These are phyloP conservation scores for Malus hybrid DNA, from an alignment of 331 rosid species.

Conservation along the genomic window DNA sequence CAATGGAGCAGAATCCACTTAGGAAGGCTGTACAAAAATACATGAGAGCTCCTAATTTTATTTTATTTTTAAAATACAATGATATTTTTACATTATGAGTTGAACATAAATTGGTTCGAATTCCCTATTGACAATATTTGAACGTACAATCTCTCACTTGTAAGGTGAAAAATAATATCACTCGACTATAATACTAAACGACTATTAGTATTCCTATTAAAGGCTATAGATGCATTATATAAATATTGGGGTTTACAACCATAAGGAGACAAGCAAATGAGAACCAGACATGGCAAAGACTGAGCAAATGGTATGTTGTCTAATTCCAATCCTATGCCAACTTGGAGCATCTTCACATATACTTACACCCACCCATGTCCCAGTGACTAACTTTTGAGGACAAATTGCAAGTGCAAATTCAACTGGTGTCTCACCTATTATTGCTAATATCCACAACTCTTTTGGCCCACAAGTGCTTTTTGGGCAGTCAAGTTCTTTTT, in stretches of 20 bases:
- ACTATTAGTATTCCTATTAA: background rate
- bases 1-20: no score
- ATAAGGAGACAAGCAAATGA: background rate
- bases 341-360: no score
- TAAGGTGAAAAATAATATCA: no score
- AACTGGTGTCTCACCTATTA: background rate
- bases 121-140: no score
- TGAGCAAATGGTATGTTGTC: slow-evolving; percentile 8
- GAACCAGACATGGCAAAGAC: background rate
- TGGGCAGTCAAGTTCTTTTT: background rate
- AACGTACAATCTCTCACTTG: no score
- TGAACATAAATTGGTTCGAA: no score
- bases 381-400: background rate
- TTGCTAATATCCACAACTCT: background rate
- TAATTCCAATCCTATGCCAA: background rate
- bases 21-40: no score
- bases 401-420: background rate
- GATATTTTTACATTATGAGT: no score
- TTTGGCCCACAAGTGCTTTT: slow-evolving; percentile 2
- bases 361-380: no score
- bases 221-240: background rate
- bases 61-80: no score
- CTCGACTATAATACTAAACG: no score
- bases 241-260: background rate
- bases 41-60: no score